A percentile compares a stretch with the other conserved stretches of the same genome.
Conservation (phyloP, 2,329 filamentous ascomycete species). For the Cladophialophora carrionii region DNA sequence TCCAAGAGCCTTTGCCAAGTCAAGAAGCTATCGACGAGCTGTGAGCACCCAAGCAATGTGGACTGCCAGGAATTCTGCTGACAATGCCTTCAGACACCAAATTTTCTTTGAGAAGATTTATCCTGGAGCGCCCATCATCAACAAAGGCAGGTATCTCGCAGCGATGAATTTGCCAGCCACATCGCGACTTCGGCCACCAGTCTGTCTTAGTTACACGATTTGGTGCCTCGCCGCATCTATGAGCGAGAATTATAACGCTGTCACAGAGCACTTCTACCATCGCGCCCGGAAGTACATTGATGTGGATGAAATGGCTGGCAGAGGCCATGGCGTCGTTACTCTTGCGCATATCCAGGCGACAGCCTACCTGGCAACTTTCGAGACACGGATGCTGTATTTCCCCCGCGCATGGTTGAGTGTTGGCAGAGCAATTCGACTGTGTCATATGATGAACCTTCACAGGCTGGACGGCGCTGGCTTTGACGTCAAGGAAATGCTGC, state of each 20-base stretch:
- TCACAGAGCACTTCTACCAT: slow-evolving; percentile 17
- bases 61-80: too few relatives aligned
- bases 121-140: slow-evolving; percentile 3
- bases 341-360: slow-evolving; percentile 15
- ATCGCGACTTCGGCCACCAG: slow-evolving; percentile 14
- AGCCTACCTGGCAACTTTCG: slow-evolving; percentile 12
- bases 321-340: slow-evolving; percentile 15
- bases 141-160: slow-evolving; percentile 16
- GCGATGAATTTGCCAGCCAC: slow-evolving; percentile 15
- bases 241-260: slow-evolving; percentile 15
- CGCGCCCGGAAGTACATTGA: slow-evolving; percentile 19
- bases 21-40: slow-evolving; percentile 17
- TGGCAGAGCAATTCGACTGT: slow-evolving; percentile 9
- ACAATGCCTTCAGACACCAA: slow-evolving; percentile 4
- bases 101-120: slow-evolving; percentile 15
- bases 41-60: background rate
- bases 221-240: slow-evolving; percentile 13
- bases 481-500: slow-evolving; percentile 14
- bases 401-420: slow-evolving; percentile 18
- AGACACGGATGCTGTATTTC: slow-evolving; percentile 13
- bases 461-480: slow-evolving; percentile 11
- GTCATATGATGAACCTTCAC: slow-evolving; percentile 22
- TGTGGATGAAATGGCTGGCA: slow-evolving; percentile 7
- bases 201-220: slow-evolving; percentile 16
- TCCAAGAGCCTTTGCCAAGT: slow-evolving; percentile 16